Conservation (phyloP, 116 monocot genomes). For the Thalassia testudinum region DNA sequence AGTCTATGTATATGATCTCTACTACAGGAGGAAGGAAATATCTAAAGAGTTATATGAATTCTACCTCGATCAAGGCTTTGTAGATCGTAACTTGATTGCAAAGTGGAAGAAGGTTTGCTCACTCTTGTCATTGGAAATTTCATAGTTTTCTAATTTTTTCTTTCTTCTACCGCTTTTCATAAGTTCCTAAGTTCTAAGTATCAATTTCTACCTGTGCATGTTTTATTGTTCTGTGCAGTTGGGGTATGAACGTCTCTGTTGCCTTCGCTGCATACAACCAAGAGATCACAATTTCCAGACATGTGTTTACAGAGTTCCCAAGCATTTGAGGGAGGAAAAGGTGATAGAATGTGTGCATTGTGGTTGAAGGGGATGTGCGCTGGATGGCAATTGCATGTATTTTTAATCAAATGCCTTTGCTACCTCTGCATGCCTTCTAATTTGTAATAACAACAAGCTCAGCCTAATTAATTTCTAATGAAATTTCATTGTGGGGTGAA, state of each 20-base stretch:
- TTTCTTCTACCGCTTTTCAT: no score
- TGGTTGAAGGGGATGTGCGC: constrained; percentile 84
- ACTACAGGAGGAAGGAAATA: constrained; percentile 85
- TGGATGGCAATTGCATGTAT: no score
- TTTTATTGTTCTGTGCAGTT: constrained; percentile 25
- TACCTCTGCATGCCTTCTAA: no score
- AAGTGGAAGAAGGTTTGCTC: constrained; percentile 93
- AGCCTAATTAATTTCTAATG: no score
- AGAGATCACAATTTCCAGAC: constrained; percentile 91
- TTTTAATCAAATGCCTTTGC: no score
- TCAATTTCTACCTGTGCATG: no score
- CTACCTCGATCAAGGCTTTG: constrained; percentile 81
- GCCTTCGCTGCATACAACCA: constrained; percentile 88
- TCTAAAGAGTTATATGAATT: constrained; percentile 81
- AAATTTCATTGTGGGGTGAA: no score
- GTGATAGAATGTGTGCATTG: constrained; percentile 94
- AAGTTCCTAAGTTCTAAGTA: no score
- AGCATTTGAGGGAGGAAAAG: constrained; percentile 85
- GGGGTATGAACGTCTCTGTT: constrained; percentile 88
- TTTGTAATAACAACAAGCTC: no score
- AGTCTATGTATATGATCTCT: constrained; percentile 84
- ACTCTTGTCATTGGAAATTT: no score
- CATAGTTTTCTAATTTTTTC: no score
- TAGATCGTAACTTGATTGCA: constrained; percentile 81
- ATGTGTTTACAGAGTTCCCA: constrained; percentile 87